Conservation (phyloP, 257 asterid genomes). For the Echium plantagineum region DNA sequence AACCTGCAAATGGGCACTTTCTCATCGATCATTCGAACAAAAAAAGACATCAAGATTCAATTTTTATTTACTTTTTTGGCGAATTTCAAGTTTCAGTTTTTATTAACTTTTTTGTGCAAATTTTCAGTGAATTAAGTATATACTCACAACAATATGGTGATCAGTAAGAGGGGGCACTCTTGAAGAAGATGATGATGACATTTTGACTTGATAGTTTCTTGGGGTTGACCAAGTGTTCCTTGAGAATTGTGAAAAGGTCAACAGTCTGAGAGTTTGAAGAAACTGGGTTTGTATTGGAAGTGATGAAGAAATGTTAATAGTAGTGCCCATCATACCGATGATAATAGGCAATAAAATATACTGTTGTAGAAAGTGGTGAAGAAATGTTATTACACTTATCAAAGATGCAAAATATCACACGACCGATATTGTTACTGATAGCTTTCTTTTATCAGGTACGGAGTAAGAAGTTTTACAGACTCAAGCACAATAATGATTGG, state of each 20-base stretch:
- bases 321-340: neutral
- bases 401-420: no score
- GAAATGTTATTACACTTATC: no score
- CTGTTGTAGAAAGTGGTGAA: no score
- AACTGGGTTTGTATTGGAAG: neutral
- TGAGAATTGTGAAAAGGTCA: neutral
- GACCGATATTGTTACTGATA: no score
- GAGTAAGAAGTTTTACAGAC: no score
- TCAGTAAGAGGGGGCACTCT: neutral
- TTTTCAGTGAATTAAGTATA: neutral
- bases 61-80: no score
- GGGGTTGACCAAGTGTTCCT: neutral
- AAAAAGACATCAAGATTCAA: neutral
- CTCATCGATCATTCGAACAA: no score
- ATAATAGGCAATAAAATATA: no score
- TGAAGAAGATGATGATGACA: neutral
- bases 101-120: neutral
- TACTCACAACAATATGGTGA: neutral
- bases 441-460: no score
- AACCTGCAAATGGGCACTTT: constrained; percentile 30
- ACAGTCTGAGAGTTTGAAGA: neutral
- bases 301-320: neutral
- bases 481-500: no score
- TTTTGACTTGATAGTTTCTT: neutral
- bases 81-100: neutral